Evolutionary conservation across 106 monocot genomes (phyloP), one percentile per base, ranked within the genome.

Genomic region (Apostasia shenzhenica): DNA sequence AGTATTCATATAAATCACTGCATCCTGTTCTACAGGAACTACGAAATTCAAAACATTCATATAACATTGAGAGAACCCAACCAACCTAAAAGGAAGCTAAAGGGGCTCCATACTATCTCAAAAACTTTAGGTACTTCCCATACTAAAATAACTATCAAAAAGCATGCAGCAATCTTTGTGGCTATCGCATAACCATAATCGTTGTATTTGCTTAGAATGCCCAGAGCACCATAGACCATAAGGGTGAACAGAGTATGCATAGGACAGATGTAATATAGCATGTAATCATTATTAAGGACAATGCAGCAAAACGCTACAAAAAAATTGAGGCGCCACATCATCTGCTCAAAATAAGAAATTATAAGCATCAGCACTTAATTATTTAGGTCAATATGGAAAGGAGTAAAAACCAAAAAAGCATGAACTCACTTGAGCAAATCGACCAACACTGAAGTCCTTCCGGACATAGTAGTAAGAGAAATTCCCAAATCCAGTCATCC

Each of bases 401-500:
- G 26, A 26, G 37, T 49, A 8, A 8, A 65, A 48, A 48, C 26
- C 12, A 2, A 41, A 65, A 8, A 26, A 48, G 41, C 42, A 13
- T 26, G n/a, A 45, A 57, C 53, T 73, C 39, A 89, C 97, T 87
- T 99, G 97, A 65, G 85, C 82, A 81, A 99, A 99, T 55, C 97
- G 78, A 70, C 77, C 73, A 61, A 99, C 61, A 57, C 92, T 90
- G 85, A 99, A 99, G 81, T 99, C 97, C 77, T 99, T 99, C 55
- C 87, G 68, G 9, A 99, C 70, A 75, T 93, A 99, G 67, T 99
- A 99, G 72, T 99, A 99, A 40, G 97, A 99, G 81, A 99, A 99
- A 66, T 99, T 99, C n/a, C 97, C 97, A 87, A 99, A 99, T 46
- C 97, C 97, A 78, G 97, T 99, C 97, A 99, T 99, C 97, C 97